Percentiles rank a stretch among this genome's conserved stretches.
phyloP scores from a whole-genome alignment of 2,329 filamentous ascomycete genomes.

The Cordyceps cicadae region DNA sequence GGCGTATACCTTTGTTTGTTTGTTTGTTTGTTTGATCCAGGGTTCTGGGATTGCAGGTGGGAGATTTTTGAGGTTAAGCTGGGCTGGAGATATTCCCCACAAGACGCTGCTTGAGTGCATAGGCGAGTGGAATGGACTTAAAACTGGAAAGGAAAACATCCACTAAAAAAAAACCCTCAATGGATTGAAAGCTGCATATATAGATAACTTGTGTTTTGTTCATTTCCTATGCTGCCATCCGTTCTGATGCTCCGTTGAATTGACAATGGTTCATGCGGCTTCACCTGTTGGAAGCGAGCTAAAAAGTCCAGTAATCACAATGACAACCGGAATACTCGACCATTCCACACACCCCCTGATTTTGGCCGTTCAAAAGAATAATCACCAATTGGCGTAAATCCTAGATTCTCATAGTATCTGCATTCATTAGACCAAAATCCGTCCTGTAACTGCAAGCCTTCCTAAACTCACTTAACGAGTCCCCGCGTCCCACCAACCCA shows the following conservation, averaged over 20 bases:
- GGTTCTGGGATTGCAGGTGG: not conserved
- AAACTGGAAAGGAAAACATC: too few relatives aligned
- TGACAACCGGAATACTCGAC: not conserved
- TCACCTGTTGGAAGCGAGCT: too few relatives aligned
- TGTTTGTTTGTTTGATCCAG: not conserved
- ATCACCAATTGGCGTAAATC: not conserved
- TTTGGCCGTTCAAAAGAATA: not conserved
- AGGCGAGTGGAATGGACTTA: too few relatives aligned
- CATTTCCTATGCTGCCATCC: not conserved
- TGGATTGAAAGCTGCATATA: too few relatives aligned
- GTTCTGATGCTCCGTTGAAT: not conserved
- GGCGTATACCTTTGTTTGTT: not conserved
- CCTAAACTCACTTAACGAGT: not conserved
- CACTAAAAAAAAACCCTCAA: too few relatives aligned
- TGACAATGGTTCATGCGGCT: not conserved
- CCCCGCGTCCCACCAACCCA: constrained; percentile 1
- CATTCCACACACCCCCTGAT: not conserved
- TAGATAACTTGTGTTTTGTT: too few relatives aligned
- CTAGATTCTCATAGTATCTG: not conserved
- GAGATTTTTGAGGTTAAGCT: not conserved
- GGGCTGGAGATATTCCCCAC: not conserved
- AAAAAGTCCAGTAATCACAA: not conserved
- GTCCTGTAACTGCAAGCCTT: not conserved
- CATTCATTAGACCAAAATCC: not conserved
- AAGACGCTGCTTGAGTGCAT: too few relatives aligned